These are phyloP conservation scores for Rhytidiadelphus loreus DNA, from an alignment of 225 moss, liverwort and hornwort genomes.

Conservation along the genomic window DNA sequence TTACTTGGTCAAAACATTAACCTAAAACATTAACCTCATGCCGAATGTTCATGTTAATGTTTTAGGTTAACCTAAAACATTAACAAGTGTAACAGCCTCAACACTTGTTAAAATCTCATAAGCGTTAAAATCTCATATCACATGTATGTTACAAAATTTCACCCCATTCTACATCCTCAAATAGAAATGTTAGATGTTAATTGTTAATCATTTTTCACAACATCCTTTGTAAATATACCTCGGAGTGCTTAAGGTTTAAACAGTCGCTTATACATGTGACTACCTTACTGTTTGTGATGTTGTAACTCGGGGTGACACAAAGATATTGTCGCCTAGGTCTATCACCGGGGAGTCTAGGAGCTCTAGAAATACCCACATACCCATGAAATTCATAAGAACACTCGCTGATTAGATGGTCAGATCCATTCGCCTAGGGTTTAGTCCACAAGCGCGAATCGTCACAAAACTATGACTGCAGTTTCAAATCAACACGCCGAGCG, in stretches of 20 bases:
- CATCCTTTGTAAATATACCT: not conserved
- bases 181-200: not conserved
- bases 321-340: not conserved
- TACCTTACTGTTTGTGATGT: not conserved
- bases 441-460: not conserved
- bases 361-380: not conserved
- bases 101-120: not conserved
- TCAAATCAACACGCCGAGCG: not conserved
- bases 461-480: not conserved
- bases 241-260: not conserved
- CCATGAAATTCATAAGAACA: too few species aligned
- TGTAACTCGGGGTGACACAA: not conserved
- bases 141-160: not conserved
- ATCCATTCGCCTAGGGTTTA: too few species aligned
- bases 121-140: not conserved
- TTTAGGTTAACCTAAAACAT: not conserved
- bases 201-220: not conserved
- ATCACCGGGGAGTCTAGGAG: not conserved
- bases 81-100: not conserved
- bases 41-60: not conserved
- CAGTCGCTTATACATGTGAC: not conserved
- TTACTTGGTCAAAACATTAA: not conserved
- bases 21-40: not conserved
- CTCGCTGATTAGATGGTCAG: too few species aligned
- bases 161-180: too few species aligned